A percentile compares a stretch with the other conserved stretches of the same genome.
Evolutionary conservation across 345 rosid species (phyloP).

Genomic region (Populus nigra): DNA sequence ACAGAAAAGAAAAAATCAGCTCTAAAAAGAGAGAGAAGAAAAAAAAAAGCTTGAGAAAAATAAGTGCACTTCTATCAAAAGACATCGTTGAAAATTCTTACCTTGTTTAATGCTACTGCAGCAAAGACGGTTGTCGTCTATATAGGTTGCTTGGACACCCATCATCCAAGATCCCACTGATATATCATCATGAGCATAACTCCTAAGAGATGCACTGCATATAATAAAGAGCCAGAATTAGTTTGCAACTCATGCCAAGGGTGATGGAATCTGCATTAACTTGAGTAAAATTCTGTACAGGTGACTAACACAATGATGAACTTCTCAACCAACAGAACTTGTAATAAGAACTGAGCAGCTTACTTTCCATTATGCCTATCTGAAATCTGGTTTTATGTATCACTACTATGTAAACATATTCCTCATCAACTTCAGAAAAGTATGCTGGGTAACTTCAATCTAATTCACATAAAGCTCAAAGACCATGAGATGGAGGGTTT

Average conservation of each 20-base stretch:
- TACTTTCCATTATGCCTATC: neutral
- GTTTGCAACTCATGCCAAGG: neutral
- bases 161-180: constrained; percentile 97
- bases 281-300: neutral
- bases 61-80: neutral
- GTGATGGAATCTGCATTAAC: neutral
- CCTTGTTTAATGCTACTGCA: constrained; percentile 90
- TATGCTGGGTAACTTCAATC: neutral
- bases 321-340: neutral
- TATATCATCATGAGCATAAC: constrained; percentile 78
- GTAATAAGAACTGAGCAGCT: neutral
- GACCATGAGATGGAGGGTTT: neutral
- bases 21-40: neutral
- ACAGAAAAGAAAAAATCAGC: neutral
- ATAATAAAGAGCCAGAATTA: neutral
- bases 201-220: constrained; percentile 87
- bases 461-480: neutral
- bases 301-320: neutral
- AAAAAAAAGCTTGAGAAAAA: neutral
- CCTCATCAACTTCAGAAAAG: neutral
- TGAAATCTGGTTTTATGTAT: neutral
- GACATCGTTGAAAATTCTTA: constrained; percentile 12
- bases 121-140: constrained; percentile 89
- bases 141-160: constrained; percentile 81
- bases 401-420: too few relatives aligned